phyloP scores from a whole-genome alignment of 371 early-diverging fungal genomes.

The Mortierella sp. region DNA sequence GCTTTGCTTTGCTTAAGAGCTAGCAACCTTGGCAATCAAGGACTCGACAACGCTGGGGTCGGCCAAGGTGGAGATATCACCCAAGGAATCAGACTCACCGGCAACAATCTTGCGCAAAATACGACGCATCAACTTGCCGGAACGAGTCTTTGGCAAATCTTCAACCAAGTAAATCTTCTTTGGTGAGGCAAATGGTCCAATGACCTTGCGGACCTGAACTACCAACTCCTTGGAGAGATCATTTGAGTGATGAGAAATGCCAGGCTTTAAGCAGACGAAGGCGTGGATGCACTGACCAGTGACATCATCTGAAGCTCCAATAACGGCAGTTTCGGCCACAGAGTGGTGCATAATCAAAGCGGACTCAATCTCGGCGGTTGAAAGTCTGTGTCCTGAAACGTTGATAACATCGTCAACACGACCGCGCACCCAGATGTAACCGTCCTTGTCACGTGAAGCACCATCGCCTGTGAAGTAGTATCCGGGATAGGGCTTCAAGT shows the following conservation, averaged over 20 bases:
- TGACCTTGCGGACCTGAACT: constrained; percentile 86
- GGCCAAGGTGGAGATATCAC: constrained; percentile 91
- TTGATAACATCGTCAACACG: constrained; percentile 98
- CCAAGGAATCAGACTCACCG: constrained; percentile 86
- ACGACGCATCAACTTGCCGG: constrained; percentile 97
- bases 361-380: constrained; percentile 97
- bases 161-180: constrained; percentile 86
- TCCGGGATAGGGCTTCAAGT: constrained; percentile 90
- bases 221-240: constrained; percentile 78
- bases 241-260: constrained; percentile 60
- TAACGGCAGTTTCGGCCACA: constrained; percentile 96
- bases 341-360: constrained; percentile 83
- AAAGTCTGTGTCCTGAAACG: constrained; percentile 97
- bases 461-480: constrained; percentile 95
- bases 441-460: constrained; percentile 90
- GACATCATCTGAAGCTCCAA: constrained; percentile 93
- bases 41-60: constrained; percentile 72
- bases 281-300: constrained; percentile 91
- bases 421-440: constrained; percentile 95
- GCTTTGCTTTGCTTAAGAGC: constrained; percentile 12
- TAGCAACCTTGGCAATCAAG: constrained; percentile 53
- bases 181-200: constrained; percentile 97
- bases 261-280: constrained; percentile 78
- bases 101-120: constrained; percentile 93
- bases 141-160: constrained; percentile 98